Evolutionary conservation across 1,139 yeast genomes (phyloP), one percentile per base, ranked within the genome.

Genomic region (Scheffersomyces insectosa): DNA sequence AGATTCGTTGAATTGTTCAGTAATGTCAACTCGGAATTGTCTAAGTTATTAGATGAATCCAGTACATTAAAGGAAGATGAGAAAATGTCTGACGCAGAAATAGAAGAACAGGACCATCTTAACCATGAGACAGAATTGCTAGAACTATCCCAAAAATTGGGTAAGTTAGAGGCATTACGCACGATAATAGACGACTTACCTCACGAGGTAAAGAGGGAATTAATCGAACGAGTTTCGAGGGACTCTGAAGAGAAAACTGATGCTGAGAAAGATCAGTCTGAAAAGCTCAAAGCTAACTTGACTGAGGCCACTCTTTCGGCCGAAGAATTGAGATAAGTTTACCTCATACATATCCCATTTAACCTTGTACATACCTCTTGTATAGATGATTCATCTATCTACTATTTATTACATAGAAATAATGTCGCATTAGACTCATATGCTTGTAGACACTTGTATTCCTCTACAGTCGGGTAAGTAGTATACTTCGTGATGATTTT

Each of bases 21-120:
- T 49, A 59, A 73, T 46, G 70, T 77, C 1, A 54, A 65, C 41
- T 70, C 77, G 2, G 79, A 73, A 51, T 66, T 74, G 39, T 72
- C 77, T 15, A 72, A 67, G 49, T 61, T 74, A 31, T 58, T 74
- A 38, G 79, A 73, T 45, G 77, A 72, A 47, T 63, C 72, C 5
- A 59, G 65, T 32, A 52, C 50, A 35, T 49, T 56, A 37, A 54
- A 57, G 41, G 55, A 56, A 11, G 61, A 57, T 29, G 60, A 58
- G 25, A 51, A 52, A 33, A 44, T 54, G 32, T 44, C 49, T 10
- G 65, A 62, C 28, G 52, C 55, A 2, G 65, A 61, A 29, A 51
- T 50, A 10, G 62, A 54, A 15, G 59, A 56, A 41, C 65, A 65
- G 36, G 59, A 57, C 29, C 47, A 49, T 23, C 47, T 59, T 28